A percentile compares a stretch with the other conserved stretches of the same genome.
Conservation (phyloP, 2,329 filamentous ascomycete species). For the Cladophialophora psammophila region DNA sequence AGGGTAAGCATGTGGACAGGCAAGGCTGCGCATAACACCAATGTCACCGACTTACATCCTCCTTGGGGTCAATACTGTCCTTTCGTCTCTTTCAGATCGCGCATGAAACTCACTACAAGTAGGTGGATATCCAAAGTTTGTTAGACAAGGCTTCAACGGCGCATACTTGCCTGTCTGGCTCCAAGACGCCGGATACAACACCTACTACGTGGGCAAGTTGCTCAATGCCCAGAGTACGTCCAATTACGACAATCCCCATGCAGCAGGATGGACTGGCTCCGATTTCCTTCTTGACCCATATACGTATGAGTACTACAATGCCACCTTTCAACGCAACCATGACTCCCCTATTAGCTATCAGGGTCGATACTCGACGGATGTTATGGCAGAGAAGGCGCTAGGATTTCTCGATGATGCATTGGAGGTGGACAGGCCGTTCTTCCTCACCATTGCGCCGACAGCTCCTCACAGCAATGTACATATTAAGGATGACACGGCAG, state of each 20-base stretch:
- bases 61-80: conserved; percentile 41
- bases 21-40: conserved; percentile 72
- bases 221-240: conserved; percentile 60
- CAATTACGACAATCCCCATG: conserved; percentile 56
- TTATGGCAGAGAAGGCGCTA: conserved; percentile 66
- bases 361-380: conserved; percentile 64
- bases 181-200: conserved; percentile 60
- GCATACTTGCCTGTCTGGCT: conserved; percentile 62
- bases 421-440: conserved; percentile 65
- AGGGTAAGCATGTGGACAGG: conserved; percentile 72
- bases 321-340: conserved; percentile 67
- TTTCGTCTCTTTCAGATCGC: background rate
- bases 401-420: conserved; percentile 69
- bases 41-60: conserved; percentile 66
- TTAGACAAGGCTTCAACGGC: conserved; percentile 59
- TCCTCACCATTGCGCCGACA: conserved; percentile 70
- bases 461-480: conserved; percentile 69
- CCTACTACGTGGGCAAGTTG: conserved; percentile 63
- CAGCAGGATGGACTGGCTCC: conserved; percentile 49
- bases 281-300: conserved; percentile 55
- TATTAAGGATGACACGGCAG: conserved; percentile 37
- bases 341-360: conserved; percentile 63
- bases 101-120: conserved; percentile 1
- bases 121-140: conserved; percentile 60
- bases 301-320: conserved; percentile 73